Evolutionary conservation across 2,329 filamentous ascomycete species (phyloP), one percentile per base, ranked within the genome.

Genomic region (Colletotrichum truncatum): DNA sequence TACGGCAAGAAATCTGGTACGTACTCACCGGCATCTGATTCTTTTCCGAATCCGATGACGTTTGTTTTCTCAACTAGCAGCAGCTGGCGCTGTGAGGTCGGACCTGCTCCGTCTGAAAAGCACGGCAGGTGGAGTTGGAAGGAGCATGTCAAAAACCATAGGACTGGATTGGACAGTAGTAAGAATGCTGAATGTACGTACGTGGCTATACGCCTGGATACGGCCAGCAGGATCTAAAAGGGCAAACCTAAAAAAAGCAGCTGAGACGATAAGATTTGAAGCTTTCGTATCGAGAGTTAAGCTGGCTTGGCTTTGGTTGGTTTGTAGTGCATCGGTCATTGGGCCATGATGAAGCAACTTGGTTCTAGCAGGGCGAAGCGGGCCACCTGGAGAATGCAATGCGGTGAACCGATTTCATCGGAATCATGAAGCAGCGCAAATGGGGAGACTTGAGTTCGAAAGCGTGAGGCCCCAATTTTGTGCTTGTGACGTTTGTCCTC

Each of bases 11-110:
- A n/a, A n/a, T n/a, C n/a, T n/a, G n/a, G n/a, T n/a, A n/a, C n/a
- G n/a, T n/a, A n/a, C 14, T 12, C n/a, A n/a, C n/a, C n/a, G 32
- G 12, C 38, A 46, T 60, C 61, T 54, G 46, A n/a, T 53, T 64
- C 46, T 36, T 41, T 48, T n/a, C 30, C 23, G 30, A 32, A 25
- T 36, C 61, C 41, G 30, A 60, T 34, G 48, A 41, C 59, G 36
- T 26, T 25, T 38, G 26, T 32, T 53, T 39, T 38, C 25, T n/a
- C 21, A n/a, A 23, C 16, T 34, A 30, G 38, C 46, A 30, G 38
- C 46, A 53, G 8, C 41, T 60, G 38, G 26, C 55, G 51, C 21
- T 25, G n/a, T 21, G 61, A 48, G 39, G 46, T 41, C 54, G n/a
- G 61, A 16, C 16, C 25, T 32, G 21, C 34, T 28, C 16, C 55